Conservation (phyloP, 2,329 filamentous ascomycete genomes). For the Penicillium italicum region DNA sequence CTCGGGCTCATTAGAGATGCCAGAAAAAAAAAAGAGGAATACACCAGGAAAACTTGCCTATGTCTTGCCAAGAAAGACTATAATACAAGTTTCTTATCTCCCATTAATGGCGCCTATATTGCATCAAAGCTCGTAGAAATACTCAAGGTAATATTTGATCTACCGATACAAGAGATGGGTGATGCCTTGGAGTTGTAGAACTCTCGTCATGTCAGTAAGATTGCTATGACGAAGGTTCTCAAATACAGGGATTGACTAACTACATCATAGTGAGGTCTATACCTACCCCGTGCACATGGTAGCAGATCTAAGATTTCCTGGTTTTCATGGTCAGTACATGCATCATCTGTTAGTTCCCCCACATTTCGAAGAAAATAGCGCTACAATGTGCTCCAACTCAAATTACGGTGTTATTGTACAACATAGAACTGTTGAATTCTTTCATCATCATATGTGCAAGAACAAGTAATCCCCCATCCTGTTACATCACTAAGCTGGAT, state of each 20-base stretch:
- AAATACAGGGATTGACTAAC: neutral
- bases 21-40: too few species aligned
- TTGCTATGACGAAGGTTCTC: neutral
- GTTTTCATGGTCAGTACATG: neutral
- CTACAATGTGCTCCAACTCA: too few species aligned
- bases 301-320: neutral
- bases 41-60: too few species aligned
- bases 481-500: neutral
- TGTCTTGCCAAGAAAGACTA: too few species aligned
- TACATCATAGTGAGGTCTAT: neutral
- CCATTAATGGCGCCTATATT: neutral
- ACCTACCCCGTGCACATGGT: neutral
- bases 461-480: neutral
- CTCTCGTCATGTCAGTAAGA: neutral
- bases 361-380: neutral
- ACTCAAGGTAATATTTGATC: neutral
- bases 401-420: neutral
- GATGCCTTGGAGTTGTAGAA: neutral
- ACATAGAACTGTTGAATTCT: neutral
- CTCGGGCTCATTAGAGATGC: too few species aligned
- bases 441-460: neutral
- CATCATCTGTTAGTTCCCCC: neutral
- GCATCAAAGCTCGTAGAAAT: neutral
- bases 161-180: neutral
- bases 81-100: too few species aligned